phyloP scores from a whole-genome alignment of 2,329 filamentous ascomycete species.

The Stromatinia cepivora region DNA sequence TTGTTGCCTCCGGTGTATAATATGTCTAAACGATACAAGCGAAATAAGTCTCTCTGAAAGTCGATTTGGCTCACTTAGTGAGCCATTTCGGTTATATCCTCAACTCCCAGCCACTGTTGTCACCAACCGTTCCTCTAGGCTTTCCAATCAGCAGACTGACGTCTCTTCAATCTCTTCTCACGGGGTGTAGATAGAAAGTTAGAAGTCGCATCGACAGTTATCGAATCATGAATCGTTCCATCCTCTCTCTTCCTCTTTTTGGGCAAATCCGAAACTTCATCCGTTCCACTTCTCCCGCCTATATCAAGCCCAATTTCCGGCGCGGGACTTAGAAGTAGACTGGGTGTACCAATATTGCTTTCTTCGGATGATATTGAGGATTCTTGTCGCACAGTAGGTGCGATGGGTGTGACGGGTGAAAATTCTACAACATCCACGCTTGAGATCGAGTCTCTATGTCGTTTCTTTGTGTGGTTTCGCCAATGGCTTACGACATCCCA shows the following conservation, averaged over 20 bases:
- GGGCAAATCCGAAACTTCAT: neutral
- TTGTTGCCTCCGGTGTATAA: neutral
- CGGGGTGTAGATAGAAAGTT: neutral
- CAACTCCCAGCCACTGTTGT: neutral
- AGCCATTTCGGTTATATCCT: too few species aligned
- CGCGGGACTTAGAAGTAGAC: neutral
- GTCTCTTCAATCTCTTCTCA: neutral
- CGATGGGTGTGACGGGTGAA: neutral
- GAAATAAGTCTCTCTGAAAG: neutral
- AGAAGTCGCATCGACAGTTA: neutral
- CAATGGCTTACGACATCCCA: neutral
- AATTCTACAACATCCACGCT: neutral
- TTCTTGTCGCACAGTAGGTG: neutral
- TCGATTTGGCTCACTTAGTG: neutral
- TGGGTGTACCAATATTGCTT: neutral
- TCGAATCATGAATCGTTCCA: neutral
- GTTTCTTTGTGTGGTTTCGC: neutral
- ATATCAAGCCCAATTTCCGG: neutral
- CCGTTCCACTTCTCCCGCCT: rapidly evolving
- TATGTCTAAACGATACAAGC: neutral
- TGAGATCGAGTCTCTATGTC: neutral
- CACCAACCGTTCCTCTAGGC: neutral
- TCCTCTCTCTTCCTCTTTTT: slow-evolving; percentile 5
- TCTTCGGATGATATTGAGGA: neutral
- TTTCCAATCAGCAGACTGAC: neutral